phyloP scores from a whole-genome alignment of 2,329 filamentous ascomycete genomes.

The Aspergillus versicolor region DNA sequence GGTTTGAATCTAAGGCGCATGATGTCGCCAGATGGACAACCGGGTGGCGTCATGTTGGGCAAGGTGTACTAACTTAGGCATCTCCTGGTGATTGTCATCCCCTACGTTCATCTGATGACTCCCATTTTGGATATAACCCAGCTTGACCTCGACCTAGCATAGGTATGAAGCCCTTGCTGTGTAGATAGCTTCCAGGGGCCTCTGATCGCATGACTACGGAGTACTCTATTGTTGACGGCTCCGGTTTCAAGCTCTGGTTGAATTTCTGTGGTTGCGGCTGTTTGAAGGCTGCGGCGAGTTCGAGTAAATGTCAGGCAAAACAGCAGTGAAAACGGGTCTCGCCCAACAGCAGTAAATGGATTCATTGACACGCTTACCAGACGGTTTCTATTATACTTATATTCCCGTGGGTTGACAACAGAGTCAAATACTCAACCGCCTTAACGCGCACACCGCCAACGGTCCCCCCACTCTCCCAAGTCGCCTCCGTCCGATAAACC shows the following conservation, averaged over 20 bases:
- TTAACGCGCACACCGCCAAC: slow-evolving; percentile 9
- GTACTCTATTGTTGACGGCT: too few species aligned
- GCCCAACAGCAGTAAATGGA: background rate
- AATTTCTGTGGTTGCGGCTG: background rate
- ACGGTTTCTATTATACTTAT: background rate
- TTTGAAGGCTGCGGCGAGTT: background rate
- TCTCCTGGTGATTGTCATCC: background rate
- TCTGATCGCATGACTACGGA: background rate
- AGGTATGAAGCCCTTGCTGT: background rate
- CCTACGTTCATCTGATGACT: slow-evolving; percentile 12
- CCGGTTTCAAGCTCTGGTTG: background rate
- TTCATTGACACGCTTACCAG: background rate
- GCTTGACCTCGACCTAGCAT: background rate
- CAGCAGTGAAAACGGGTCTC: background rate
- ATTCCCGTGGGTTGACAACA: background rate
- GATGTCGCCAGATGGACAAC: slow-evolving; percentile 13
- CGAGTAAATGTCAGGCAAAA: background rate
- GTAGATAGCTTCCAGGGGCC: background rate
- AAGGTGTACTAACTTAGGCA: background rate
- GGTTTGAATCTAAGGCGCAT: slow-evolving; percentile 9
- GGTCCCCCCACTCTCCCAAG: slow-evolving; percentile 11
- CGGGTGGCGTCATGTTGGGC: slow-evolving; percentile 11
- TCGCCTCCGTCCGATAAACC: slow-evolving; percentile 22
- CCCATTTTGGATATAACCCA: background rate
- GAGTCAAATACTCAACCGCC: background rate